Evolutionary conservation across 1,139 yeast species (phyloP).

Genomic region (Zygosaccharomyces pseudobailii): DNA sequence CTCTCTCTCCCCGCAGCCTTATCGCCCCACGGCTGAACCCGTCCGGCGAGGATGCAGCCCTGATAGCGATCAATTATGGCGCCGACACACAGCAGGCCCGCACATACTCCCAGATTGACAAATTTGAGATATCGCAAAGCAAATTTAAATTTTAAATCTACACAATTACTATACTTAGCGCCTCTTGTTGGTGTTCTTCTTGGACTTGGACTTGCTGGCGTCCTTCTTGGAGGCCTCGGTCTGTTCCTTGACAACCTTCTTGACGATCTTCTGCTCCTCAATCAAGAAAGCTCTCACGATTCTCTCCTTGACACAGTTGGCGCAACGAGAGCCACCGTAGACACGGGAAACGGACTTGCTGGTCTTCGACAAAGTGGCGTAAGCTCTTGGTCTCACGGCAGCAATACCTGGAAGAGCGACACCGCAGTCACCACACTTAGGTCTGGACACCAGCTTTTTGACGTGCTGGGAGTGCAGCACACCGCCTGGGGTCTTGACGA

Average conservation of each 20-base stretch:
- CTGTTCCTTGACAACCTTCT: conserved; percentile 96
- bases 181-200: conserved; percentile 23
- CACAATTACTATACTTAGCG: conserved; percentile 5
- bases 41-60: background rate
- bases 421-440: conserved; percentile 99
- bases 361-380: conserved; percentile 91
- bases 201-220: conserved; percentile 26
- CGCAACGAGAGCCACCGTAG: conserved; percentile 99
- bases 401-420: conserved; percentile 85
- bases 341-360: conserved; percentile 98
- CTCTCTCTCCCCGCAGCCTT: background rate
- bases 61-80: background rate
- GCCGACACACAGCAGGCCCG: no score
- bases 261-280: conserved; percentile 99
- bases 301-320: conserved; percentile 98
- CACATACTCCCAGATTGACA: no score
- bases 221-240: conserved; percentile 69
- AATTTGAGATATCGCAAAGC: background rate
- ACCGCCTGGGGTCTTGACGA: conserved; percentile 99
- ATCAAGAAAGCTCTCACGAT: conserved; percentile 98
- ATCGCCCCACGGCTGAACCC: background rate
- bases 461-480: conserved; percentile 95
- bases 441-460: conserved; percentile 91
- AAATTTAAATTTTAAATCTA: background rate
- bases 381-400: conserved; percentile 95